Conservation (phyloP, 2,329 filamentous ascomycete species). For the Trichoderma sp. region DNA sequence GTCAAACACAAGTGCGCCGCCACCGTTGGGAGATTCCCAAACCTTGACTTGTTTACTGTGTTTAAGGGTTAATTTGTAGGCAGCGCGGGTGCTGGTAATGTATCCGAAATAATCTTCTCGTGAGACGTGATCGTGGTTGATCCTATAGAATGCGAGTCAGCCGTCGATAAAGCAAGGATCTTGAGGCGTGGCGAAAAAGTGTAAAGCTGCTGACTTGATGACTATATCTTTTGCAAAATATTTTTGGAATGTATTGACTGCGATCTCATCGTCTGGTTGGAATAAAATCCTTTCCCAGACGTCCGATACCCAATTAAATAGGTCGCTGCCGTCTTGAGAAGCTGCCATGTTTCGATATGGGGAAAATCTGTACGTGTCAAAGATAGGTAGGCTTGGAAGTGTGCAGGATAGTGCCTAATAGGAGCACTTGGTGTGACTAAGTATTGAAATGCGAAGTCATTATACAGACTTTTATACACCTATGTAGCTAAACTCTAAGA, state of each 20-base stretch:
- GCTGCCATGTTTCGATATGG: not conserved
- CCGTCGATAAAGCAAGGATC: not conserved
- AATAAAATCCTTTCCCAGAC: not conserved
- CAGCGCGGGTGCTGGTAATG: not conserved
- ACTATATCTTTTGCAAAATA: not conserved
- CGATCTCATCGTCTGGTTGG: not conserved
- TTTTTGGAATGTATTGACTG: not conserved
- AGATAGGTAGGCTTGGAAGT: not conserved
- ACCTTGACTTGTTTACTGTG: not conserved
- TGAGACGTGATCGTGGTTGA: not conserved
- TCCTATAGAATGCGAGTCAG: not conserved
- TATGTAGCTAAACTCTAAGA: not conserved
- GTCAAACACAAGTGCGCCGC: not conserved
- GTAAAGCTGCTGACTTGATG: not conserved
- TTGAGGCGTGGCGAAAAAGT: too few relatives aligned
- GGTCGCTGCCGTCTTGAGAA: not conserved
- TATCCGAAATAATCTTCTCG: not conserved
- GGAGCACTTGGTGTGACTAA: not conserved
- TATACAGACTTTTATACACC: not conserved
- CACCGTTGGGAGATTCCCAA: slow-evolving; percentile 2
- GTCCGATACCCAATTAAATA: not conserved
- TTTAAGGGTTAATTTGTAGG: not conserved
- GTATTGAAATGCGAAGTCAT: not conserved
- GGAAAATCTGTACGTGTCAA: not conserved
- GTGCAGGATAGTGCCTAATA: not conserved